Evolutionary conservation across 140 eudicot genomes (phyloP).

Genomic region (Ambrosia hybrid): DNA sequence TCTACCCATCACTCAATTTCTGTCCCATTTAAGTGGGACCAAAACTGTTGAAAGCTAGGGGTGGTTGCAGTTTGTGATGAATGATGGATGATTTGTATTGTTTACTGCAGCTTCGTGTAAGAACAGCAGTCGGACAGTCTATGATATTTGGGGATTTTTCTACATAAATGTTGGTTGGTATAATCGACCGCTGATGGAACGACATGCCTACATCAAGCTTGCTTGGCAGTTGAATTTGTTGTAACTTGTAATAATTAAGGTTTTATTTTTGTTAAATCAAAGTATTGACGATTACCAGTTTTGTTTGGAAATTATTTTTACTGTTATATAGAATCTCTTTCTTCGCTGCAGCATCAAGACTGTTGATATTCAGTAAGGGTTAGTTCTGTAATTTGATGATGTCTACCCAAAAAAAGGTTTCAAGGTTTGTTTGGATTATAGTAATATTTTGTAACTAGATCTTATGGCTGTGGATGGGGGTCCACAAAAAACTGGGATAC

Average conservation of each 20-base stretch:
- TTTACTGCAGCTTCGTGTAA: conserved; percentile 72
- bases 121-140: conserved; percentile 62
- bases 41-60: not conserved
- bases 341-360: not conserved
- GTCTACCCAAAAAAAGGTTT: not conserved
- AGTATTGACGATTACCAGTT: conserved; percentile 19
- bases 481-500: too few relatives aligned
- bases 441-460: too few relatives aligned
- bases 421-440: not conserved
- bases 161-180: conserved; percentile 32
- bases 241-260: conserved; percentile 36
- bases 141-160: conserved; percentile 63
- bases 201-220: conserved; percentile 18
- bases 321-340: not conserved
- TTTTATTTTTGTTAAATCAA: conserved; percentile 1
- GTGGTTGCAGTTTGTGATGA: not conserved
- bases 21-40: not conserved
- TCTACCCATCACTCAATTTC: not conserved
- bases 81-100: not conserved
- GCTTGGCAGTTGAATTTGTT: conserved; percentile 27
- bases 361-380: too few relatives aligned
- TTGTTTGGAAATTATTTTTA: conserved; percentile 19
- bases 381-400: not conserved
- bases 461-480: too few relatives aligned
- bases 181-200: conserved; percentile 18